These are phyloP conservation scores for Candida ortonii DNA, from an alignment of 805 yeast genomes.

Conservation along the genomic window DNA sequence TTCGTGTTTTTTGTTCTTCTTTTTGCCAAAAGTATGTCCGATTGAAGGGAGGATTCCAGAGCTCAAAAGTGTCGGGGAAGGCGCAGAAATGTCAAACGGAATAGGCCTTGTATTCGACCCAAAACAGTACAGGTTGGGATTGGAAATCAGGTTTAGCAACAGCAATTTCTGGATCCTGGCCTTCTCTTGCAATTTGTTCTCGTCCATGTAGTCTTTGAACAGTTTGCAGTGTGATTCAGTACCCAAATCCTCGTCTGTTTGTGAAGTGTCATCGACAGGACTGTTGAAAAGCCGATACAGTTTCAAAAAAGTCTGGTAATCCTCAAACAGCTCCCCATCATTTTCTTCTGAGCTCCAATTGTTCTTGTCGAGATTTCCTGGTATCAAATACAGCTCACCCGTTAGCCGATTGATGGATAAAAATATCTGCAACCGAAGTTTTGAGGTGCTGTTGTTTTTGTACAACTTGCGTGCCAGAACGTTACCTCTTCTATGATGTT, in stretches of 20 bases:
- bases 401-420: constrained; percentile 32
- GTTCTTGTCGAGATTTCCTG: constrained; percentile 34
- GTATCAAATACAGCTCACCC: constrained; percentile 32
- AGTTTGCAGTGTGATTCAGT: constrained; percentile 6
- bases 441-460: constrained; percentile 21
- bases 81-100: constrained; percentile 13
- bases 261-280: neutral
- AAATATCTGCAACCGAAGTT: constrained; percentile 26
- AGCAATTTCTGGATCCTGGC: constrained; percentile 25
- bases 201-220: constrained; percentile 13
- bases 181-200: constrained; percentile 12
- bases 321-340: constrained; percentile 32
- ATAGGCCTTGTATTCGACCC: constrained; percentile 7
- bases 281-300: constrained; percentile 23
- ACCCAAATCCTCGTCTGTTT: constrained; percentile 1
- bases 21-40: constrained; percentile 6
- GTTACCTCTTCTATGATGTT: constrained; percentile 24
- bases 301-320: constrained; percentile 25
- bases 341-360: constrained; percentile 35
- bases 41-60: constrained; percentile 11
- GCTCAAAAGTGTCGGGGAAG: constrained; percentile 10
- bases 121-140: constrained; percentile 19
- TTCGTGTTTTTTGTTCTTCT: constrained; percentile 16
- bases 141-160: constrained; percentile 26
- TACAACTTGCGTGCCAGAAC: constrained; percentile 29